Evolutionary conservation across 345 rosid genomes (phyloP).

Genomic region (Lagerstroemia speciosa): DNA sequence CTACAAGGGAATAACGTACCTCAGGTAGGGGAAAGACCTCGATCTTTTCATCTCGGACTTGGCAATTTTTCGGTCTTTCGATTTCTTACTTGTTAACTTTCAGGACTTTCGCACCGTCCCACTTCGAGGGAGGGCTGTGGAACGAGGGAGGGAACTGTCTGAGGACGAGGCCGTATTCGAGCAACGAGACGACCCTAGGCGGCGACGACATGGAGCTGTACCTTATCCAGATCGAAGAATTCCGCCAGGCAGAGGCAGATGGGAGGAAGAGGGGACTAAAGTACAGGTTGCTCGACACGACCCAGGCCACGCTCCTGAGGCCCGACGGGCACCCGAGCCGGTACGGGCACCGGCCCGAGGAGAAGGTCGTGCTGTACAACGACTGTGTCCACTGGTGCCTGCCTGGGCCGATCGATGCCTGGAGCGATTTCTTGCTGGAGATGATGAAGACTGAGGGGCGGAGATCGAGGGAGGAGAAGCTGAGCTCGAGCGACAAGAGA

Average conservation of each 20-base stretch:
- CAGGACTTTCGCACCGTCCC: slow-evolving; percentile 69
- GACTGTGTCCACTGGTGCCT: slow-evolving; percentile 94
- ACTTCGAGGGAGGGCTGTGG: slow-evolving; percentile 76
- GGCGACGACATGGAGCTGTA: slow-evolving; percentile 42
- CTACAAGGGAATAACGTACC: slow-evolving; percentile 47
- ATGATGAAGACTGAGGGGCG: slow-evolving; percentile 64
- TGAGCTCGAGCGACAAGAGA: not conserved
- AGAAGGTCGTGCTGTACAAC: slow-evolving; percentile 55
- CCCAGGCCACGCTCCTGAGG: slow-evolving; percentile 48
- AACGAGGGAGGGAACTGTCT: slow-evolving; percentile 64
- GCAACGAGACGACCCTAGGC: slow-evolving; percentile 37
- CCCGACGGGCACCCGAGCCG: slow-evolving; percentile 79
- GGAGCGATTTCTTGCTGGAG: slow-evolving; percentile 69
- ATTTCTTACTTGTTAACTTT: too few relatives aligned
- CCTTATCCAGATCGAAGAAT: slow-evolving; percentile 59
- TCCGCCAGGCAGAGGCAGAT: slow-evolving; percentile 35
- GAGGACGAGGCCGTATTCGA: slow-evolving; percentile 42
- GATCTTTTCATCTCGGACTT: too few relatives aligned
- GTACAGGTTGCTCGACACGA: slow-evolving; percentile 50
- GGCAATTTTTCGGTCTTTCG: too few relatives aligned
- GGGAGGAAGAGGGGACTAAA: slow-evolving; percentile 44
- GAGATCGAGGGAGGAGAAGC: slow-evolving; percentile 15
- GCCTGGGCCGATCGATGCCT: slow-evolving; percentile 77
- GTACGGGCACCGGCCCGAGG: slow-evolving; percentile 57
- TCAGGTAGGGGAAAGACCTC: too few relatives aligned